Percentiles rank a stretch among this genome's conserved stretches.
phyloP scores from a whole-genome alignment of 805 yeast genomes.

The Saccharomycopsis sp. region DNA sequence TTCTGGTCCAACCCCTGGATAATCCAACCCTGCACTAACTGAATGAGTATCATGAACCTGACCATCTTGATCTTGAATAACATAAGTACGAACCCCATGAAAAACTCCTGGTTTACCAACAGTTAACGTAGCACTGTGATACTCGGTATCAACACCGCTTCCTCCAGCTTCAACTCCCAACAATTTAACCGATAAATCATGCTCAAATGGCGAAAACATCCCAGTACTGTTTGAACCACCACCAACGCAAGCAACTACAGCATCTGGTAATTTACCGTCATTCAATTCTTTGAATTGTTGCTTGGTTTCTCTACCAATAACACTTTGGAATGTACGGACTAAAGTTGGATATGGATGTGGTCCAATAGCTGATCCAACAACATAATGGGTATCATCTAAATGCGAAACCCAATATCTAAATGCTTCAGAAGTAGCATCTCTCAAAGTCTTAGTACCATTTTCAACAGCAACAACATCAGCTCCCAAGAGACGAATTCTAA shows the following conservation, averaged over 20 bases:
- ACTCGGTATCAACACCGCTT: conserved; percentile 83
- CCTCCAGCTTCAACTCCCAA: conserved; percentile 99
- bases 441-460: conserved; percentile 89
- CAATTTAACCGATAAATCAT: conserved; percentile 68
- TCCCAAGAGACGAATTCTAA: conserved; percentile 94
- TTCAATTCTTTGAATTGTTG: conserved; percentile 78
- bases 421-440: conserved; percentile 98
- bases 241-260: conserved; percentile 97
- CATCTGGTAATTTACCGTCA: conserved; percentile 81
- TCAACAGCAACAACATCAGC: conserved; percentile 92
- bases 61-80: conserved; percentile 86
- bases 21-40: conserved; percentile 96
- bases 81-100: conserved; percentile 95
- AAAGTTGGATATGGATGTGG: conserved; percentile 99
- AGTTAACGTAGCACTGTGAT: conserved; percentile 92
- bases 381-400: conserved; percentile 80
- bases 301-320: conserved; percentile 92
- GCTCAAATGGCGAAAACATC: conserved; percentile 88
- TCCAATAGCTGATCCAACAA: conserved; percentile 97
- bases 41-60: conserved; percentile 98
- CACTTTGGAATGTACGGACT: conserved; percentile 97
- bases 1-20: conserved; percentile 99
- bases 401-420: conserved; percentile 93
- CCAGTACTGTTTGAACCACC: conserved; percentile 98
- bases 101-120: conserved; percentile 95